Conservation (phyloP, 768 basidiomycete species). For the Auricularia sp. region DNA sequence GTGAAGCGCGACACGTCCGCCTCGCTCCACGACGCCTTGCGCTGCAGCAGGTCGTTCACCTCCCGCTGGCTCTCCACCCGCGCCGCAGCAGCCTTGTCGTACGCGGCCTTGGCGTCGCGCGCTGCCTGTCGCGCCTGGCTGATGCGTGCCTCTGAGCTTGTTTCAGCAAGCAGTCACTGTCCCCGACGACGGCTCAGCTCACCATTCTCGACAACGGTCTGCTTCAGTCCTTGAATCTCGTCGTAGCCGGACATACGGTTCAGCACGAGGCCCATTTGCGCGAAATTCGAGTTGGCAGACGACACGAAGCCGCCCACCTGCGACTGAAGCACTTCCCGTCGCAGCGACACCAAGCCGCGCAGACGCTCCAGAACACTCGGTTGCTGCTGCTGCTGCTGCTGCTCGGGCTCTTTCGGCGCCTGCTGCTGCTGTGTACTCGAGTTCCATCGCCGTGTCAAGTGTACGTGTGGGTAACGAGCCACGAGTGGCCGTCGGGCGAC, state of each 20-base stretch:
- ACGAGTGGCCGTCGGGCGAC: too few species aligned
- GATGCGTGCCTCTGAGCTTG: constrained; percentile 57
- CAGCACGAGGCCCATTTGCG: constrained; percentile 64
- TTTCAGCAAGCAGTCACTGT: too few species aligned
- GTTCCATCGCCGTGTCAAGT: too few species aligned
- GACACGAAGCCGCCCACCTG: background rate
- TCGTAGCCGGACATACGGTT: constrained; percentile 90
- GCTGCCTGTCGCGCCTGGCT: constrained; percentile 55
- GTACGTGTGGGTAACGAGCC: too few species aligned
- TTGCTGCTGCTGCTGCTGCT: background rate
- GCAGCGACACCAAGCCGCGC: constrained; percentile 25
- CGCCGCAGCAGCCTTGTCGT: constrained; percentile 68
- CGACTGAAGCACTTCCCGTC: constrained; percentile 42
- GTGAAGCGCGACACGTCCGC: constrained; percentile 82
- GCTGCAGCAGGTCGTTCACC: constrained; percentile 88
- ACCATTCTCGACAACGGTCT: constrained; percentile 75
- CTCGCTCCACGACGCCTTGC: constrained; percentile 91
- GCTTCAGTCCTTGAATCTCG: constrained; percentile 74
- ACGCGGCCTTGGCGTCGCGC: constrained; percentile 57
- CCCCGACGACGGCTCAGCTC: constrained; percentile 10
- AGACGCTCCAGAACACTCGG: constrained; percentile 17
- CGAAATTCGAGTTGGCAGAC: constrained; percentile 35
- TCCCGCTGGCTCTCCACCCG: constrained; percentile 86
- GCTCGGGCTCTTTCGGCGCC: too few species aligned
- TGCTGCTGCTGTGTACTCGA: too few species aligned